Percentiles rank a stretch among this genome's conserved stretches.
phyloP scores from a whole-genome alignment of 2,329 filamentous ascomycete genomes.

The Aureobasidium namibiae region DNA sequence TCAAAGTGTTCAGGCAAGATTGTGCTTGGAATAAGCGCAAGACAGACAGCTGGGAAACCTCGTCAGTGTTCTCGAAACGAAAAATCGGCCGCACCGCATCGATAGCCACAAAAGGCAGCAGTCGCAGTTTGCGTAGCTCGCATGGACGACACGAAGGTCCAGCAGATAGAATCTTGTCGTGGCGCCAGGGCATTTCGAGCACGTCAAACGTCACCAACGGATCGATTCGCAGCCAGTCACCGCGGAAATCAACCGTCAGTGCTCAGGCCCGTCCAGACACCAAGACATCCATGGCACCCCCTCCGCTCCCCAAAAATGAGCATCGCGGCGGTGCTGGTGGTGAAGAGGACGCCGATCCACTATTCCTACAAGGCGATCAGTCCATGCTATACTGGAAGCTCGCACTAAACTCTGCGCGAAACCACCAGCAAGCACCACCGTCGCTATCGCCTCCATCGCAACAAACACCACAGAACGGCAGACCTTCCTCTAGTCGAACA shows the following conservation, averaged over 20 bases:
- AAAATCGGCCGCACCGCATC: constrained; percentile 48
- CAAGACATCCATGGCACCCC: constrained; percentile 1
- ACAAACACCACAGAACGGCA: background rate
- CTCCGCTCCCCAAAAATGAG: background rate
- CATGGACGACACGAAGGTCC: constrained; percentile 32
- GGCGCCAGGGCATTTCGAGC: constrained; percentile 64
- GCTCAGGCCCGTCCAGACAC: constrained; percentile 11
- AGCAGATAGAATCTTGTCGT: constrained; percentile 75
- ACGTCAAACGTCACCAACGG: constrained; percentile 18
- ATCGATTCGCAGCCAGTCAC: constrained; percentile 10
- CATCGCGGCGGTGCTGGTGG: background rate
- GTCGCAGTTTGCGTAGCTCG: constrained; percentile 24
- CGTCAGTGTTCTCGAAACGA: constrained; percentile 66
- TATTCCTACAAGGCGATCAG: constrained; percentile 43
- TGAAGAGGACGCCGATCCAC: constrained; percentile 31
- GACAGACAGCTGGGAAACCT: constrained; percentile 65
- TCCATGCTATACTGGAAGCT: constrained; percentile 48
- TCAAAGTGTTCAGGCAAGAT: constrained; percentile 94
- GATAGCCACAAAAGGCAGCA: constrained; percentile 47
- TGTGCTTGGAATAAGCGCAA: constrained; percentile 76
- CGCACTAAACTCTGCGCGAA: constrained; percentile 16
- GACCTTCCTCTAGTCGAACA: background rate
- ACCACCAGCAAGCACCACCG: background rate
- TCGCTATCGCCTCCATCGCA: background rate
- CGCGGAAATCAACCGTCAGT: background rate